Base-by-base conservation (phyloP, 129 eudicot genomes). In the Arctium minus region DNA sequence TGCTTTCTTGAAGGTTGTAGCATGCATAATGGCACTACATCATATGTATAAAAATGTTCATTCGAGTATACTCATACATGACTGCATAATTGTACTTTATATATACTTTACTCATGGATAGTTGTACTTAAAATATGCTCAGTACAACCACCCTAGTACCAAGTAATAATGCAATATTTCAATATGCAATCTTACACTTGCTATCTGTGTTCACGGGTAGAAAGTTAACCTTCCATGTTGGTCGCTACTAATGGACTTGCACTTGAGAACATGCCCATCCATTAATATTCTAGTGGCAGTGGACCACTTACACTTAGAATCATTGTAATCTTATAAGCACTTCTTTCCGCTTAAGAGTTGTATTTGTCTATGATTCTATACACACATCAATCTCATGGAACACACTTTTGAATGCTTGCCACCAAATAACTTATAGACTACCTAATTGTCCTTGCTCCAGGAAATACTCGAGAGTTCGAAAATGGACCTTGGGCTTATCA, bases 401-500 rank as follows among this genome's bases (percentile, higher is more conserved):
- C 15, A 30, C 42, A 22, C 40, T 53, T 32, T 31, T 18, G 4
- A 31, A 6, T 75, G 8, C 36, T 31, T 77, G 73, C 40, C 69
- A 76, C 75, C 48, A 37, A 7, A 77, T 70, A 60, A 77, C 33
- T 70, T 42, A 75, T 15, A 12, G 50, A 17, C 8, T 70, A 75
- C 18, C 71, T 40, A 6, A 22, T 72, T 30, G 15, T 53, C 35
- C 67, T 44, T 32, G 46, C 68, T 77, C 75, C 89, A 95, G 98
- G 89, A 90, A 89, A 78, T 95, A 95, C 85, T 88, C 94, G 18
- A 79, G 85, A 74, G 91, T 95, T 72, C 85, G 79, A 74, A 88
- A 86, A 83, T 91, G 94, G 94, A 92, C 92, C 71, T 83, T 95
- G 80, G 97, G 97, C 15, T 85, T 95, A 87, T 88, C 94, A 48